Evolutionary conservation across 805 yeast genomes (phyloP), one percentile per base, ranked within the genome.

Genomic region (Dipodascus geniculatus): DNA sequence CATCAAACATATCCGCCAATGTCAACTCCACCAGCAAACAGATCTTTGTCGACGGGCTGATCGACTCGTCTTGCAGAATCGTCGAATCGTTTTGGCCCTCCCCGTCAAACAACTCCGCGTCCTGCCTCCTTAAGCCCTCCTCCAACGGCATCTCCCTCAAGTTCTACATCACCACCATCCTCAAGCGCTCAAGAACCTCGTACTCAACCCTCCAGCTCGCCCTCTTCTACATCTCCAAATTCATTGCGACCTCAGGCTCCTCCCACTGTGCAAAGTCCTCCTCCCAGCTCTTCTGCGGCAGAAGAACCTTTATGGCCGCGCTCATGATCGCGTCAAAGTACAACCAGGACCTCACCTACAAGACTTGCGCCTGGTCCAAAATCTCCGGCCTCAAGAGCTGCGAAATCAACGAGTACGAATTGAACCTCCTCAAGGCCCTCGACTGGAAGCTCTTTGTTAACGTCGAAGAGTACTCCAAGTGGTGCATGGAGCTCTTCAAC

Each of bases 301-400:
- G 85, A 60, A 78, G 85, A 57, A 75, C 81, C 47, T 82, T 87
- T 57, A 72, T 87, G 56, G 77, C 82, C 1, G 77, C 86, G 61
- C 65, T 87, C 52, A 84, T 87, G 52, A 70, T 87, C 42, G 82
- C 93, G 2, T 77, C 83, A 52, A 87, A 87, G 64, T 85, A 81
- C 65, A 72, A 76, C 56, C 87, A 82, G 63, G 96, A 87, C 67
- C 77, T 79, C 51, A 83, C 82, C 63, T 85, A 78, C 66, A 73
- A 85, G 28, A 74, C 84, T 59, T 75, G 73, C 57, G 78, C 85
- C 3, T 87, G 96, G 96, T 72, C 83, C 51, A 78, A 79, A 63
- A 81, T 87, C 51, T 77, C 87, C 33, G 93, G 95, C 0, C 73
- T 85, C 44, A 63, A 78, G 22, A 62, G 76, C 2, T 58, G 65